Evolutionary conservation across 495 filamentous ascomycete species (phyloP).

Genomic region (Trichocladium uniseriatum): DNA sequence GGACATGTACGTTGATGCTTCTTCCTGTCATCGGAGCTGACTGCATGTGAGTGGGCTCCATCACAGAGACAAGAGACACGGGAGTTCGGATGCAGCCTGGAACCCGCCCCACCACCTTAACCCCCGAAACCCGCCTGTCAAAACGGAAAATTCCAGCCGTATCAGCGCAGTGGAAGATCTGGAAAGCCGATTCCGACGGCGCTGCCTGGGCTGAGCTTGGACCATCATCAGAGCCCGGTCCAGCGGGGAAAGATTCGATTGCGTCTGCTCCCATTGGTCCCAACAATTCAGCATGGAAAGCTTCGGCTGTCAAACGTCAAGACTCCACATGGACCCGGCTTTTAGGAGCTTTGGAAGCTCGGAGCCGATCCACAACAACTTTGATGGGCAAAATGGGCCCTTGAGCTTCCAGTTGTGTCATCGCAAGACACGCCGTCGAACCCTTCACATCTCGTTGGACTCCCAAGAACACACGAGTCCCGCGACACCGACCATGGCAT

Average conservation of each 20-base stretch:
- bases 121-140: background rate
- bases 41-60: background rate
- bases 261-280: background rate
- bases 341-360: background rate
- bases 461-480: background rate
- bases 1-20: background rate
- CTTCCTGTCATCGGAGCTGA: background rate
- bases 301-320: no score
- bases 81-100: background rate
- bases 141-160: no score
- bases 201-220: background rate
- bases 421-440: background rate
- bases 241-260: background rate
- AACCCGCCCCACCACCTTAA: background rate
- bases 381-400: background rate
- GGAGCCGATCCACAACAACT: background rate
- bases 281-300: no score
- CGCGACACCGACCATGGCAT: constrained; percentile 12
- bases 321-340: no score
- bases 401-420: background rate
- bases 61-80: background rate
- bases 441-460: background rate
- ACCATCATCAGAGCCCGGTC: background rate
- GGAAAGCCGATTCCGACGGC: background rate
- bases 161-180: background rate